phyloP scores from a whole-genome alignment of 768 basidiomycete genomes.

The Panus rudis region DNA sequence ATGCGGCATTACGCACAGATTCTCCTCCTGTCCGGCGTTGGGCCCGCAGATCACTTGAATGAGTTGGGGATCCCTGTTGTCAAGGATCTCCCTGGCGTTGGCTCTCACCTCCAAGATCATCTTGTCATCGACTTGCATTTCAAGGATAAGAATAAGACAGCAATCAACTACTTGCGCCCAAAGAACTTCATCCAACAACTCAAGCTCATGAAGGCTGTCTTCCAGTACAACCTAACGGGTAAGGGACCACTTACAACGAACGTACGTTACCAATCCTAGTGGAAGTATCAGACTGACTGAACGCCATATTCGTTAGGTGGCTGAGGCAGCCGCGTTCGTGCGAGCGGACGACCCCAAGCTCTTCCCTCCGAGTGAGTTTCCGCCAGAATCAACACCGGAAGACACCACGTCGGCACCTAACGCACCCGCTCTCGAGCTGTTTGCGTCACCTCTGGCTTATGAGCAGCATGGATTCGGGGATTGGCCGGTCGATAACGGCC shows the following conservation, averaged over 20 bases:
- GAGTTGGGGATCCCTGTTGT: conserved; percentile 47
- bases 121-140: conserved; percentile 44
- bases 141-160: conserved; percentile 41
- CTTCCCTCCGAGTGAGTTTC: conserved; percentile 28
- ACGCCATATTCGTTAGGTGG: conserved; percentile 22
- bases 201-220: conserved; percentile 19
- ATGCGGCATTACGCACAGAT: too few species aligned
- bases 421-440: conserved; percentile 31
- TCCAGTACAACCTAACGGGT: conserved; percentile 37
- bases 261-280: conserved; percentile 26
- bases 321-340: conserved; percentile 47
- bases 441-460: conserved; percentile 21
- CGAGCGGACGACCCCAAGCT: conserved; percentile 40
- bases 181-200: conserved; percentile 6
- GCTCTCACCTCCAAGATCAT: conserved; percentile 69
- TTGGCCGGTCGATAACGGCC: conserved; percentile 6
- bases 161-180: conserved; percentile 31
- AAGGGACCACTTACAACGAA: conserved; percentile 49
- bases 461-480: conserved; percentile 9
- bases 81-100: conserved; percentile 66
- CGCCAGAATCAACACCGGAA: conserved; percentile 9
- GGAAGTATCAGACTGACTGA: background rate
- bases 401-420: conserved; percentile 26
- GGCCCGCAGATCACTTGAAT: conserved; percentile 52
- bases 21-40: conserved; percentile 71